These are phyloP conservation scores for Eleusine indica DNA, from an alignment of 176 grass and related monocot genomes.

Conservation along the genomic window DNA sequence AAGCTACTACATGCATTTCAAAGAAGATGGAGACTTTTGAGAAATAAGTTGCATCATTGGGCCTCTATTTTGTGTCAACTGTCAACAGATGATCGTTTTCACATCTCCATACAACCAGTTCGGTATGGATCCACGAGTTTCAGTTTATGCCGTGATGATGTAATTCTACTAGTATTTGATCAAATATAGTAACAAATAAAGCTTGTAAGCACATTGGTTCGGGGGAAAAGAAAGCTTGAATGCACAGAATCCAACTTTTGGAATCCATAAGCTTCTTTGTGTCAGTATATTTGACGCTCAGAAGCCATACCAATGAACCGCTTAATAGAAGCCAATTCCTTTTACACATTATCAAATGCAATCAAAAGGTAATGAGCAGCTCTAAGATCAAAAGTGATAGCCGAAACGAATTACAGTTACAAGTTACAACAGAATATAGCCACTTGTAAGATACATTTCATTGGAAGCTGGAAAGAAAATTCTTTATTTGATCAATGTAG, in stretches of 20 bases:
- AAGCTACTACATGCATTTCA: too few relatives aligned
- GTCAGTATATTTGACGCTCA: neutral
- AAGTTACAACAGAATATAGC: slow-evolving; percentile 26
- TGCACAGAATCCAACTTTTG: neutral
- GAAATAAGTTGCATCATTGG: neutral
- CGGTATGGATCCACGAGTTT: neutral
- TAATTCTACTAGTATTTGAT: neutral
- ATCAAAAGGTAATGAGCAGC: neutral
- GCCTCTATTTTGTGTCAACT: neutral
- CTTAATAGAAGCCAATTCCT: too few relatives aligned
- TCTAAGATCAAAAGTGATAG: neutral
- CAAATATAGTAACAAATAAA: neutral
- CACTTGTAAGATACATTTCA: slow-evolving; percentile 41
- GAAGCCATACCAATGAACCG: neutral
- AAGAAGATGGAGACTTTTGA: neutral
- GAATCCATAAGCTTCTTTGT: neutral
- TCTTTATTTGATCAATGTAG: slow-evolving; percentile 73
- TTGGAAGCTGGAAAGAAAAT: slow-evolving; percentile 62
- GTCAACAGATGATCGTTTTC: neutral
- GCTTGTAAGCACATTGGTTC: too few relatives aligned
- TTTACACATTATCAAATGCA: neutral
- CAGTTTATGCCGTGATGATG: too few relatives aligned
- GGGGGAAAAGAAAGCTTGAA: neutral
- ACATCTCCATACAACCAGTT: neutral
- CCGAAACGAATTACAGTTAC: neutral